Evolutionary conservation across 768 basidiomycete genomes (phyloP), one percentile per base, ranked within the genome.

Genomic region (Strobilomyces echinocephalus): DNA sequence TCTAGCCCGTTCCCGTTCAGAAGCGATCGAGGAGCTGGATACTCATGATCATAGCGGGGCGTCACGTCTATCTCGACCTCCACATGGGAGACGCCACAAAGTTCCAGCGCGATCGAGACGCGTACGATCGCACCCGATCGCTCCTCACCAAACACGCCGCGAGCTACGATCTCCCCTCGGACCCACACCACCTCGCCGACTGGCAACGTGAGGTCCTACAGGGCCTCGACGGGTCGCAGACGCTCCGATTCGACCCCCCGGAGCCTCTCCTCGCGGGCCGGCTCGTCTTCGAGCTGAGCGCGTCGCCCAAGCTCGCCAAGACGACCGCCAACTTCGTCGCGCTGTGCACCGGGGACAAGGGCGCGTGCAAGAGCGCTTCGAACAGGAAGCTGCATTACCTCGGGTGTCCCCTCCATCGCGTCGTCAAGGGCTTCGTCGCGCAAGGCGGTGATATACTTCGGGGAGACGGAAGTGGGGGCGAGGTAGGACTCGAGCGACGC

Each of bases 401-500:
- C 35, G 73, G 67, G 3, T 72, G 67, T 35, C 74, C 74, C 28
- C 69, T 82, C 1, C 79, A 80, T 63, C 68, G 78, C 10, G 69
- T 78, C 58, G 73, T 76, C 42, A 69, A 71, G 55, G 78, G 70
- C 14, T 82, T 80, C 47, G 70, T 81, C 5, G 75, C 76, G 1
- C 80, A 83, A 59, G 76, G 76, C n/a, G 79, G 79, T 7, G 79
- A 82, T 59, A 67, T 80, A 36, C 79, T 79, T 20, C 62, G 79
- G 41, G 73, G 74, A 6, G 80, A 81, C 59, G 80, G 80, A 33
- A 74, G 71, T 47, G 78, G 79, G 1, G 81, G 81, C 14, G 80
- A 82, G 75, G 75, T 81, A 63, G 57, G 8, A 10, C 49, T 24
- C 38, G 50, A 30, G 30, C 30, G 36, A 18, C 28, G 16, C 36